Conservation (phyloP, 768 basidiomycete species). For the Mycena filopes region DNA sequence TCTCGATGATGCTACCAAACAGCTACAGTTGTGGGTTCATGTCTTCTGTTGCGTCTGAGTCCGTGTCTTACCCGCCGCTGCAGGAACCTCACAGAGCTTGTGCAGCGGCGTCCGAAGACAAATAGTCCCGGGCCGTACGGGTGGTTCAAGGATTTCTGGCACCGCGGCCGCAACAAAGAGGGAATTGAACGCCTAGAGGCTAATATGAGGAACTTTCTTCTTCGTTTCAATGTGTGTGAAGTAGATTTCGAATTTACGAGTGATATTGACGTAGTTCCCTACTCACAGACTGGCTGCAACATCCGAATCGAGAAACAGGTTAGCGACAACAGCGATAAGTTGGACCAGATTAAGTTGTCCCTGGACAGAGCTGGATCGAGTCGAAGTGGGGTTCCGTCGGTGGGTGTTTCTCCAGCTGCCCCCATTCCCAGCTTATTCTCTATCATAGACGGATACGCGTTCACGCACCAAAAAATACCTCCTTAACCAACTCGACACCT, state of each 20-base stretch:
- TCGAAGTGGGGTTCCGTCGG: not conserved
- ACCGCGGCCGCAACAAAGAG: not conserved
- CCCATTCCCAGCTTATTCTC: too few relatives aligned
- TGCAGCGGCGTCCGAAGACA: not conserved
- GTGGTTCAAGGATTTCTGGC: not conserved
- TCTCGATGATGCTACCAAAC: not conserved
- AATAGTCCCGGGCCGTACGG: not conserved
- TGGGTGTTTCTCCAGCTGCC: not conserved
- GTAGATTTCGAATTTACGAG: not conserved
- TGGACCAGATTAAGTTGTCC: constrained; percentile 2
- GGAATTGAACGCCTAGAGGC: not conserved
- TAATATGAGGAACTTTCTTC: not conserved
- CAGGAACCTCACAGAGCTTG: not conserved
- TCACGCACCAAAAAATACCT: not conserved
- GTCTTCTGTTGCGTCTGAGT: not conserved
- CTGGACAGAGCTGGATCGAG: not conserved
- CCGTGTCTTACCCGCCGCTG: not conserved
- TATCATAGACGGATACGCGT: too few relatives aligned
- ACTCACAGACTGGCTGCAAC: not conserved
- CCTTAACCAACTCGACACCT: not conserved
- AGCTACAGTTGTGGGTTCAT: not conserved
- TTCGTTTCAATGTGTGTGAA: not conserved
- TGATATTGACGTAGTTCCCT: not conserved
- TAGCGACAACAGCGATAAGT: constrained; percentile 20
- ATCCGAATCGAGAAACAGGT: constrained; percentile 9